Conservation (phyloP, 2,329 filamentous ascomycete genomes). For the Phaeosphaeria sp. region DNA sequence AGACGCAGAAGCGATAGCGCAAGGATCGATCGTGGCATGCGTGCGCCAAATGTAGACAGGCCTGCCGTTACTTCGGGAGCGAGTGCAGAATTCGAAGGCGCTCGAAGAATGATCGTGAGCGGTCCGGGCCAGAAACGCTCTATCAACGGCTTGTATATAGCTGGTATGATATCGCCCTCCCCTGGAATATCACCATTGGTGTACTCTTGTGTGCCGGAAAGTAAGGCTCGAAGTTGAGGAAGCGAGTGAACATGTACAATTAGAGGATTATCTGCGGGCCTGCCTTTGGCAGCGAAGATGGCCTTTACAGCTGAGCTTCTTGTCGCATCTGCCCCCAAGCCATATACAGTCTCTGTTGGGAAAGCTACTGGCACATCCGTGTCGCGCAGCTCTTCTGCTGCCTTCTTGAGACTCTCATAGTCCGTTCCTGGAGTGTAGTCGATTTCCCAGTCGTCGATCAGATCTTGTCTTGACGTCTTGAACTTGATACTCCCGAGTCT, state of each 20-base stretch:
- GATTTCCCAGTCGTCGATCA: conserved; percentile 46
- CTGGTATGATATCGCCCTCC: conserved; percentile 63
- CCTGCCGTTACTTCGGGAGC: conserved; percentile 93
- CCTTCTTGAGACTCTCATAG: conserved; percentile 63
- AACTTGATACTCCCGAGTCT: conserved; percentile 49
- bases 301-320: conserved; percentile 81
- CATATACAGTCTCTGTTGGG: conserved; percentile 97
- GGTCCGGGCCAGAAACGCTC: conserved; percentile 92
- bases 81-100: conserved; percentile 71
- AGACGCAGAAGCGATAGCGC: conserved; percentile 86
- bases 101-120: conserved; percentile 85
- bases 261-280: conserved; percentile 92
- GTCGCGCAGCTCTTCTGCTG: conserved; percentile 69
- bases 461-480: conserved; percentile 30
- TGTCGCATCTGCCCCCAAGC: conserved; percentile 94
- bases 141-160: conserved; percentile 80
- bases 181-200: conserved; percentile 1
- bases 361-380: conserved; percentile 85
- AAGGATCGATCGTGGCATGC: conserved; percentile 86
- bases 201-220: conserved; percentile 46
- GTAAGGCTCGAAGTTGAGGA: conserved; percentile 71
- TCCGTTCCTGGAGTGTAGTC: conserved; percentile 51
- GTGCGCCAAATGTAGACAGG: conserved; percentile 82
- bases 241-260: conserved; percentile 91
- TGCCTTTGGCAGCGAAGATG: conserved; percentile 90